Percentiles rank a stretch among this genome's conserved stretches.
phyloP scores from a whole-genome alignment of 2,329 filamentous ascomycete genomes.

The Dryadomyces quercus-mongolicae region DNA sequence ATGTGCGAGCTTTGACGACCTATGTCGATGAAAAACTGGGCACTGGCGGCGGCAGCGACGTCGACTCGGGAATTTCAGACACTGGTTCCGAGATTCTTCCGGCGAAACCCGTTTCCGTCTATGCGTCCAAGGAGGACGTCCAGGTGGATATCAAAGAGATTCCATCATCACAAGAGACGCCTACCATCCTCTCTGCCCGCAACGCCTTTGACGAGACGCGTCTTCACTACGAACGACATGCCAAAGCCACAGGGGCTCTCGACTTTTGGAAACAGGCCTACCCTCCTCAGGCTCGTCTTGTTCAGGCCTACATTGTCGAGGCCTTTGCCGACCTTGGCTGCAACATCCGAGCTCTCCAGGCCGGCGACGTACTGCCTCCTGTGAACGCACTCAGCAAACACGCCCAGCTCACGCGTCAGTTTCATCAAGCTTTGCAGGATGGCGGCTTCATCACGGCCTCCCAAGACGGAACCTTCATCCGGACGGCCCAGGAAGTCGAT shows the following conservation, averaged over 20 bases:
- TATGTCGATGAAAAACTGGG: too few species aligned
- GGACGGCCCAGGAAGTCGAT: constrained; percentile 15
- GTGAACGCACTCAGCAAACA: background rate
- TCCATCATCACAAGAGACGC: too few species aligned
- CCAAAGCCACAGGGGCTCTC: background rate
- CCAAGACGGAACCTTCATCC: constrained; percentile 13
- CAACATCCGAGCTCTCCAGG: background rate
- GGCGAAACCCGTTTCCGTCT: background rate
- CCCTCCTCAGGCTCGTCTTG: background rate
- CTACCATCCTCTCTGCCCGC: too few species aligned
- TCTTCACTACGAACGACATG: background rate
- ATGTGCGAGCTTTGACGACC: too few species aligned
- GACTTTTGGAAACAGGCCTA: background rate
- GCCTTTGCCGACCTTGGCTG: background rate
- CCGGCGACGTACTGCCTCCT: background rate
- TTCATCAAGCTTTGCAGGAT: constrained; percentile 23
- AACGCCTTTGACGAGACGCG: background rate
- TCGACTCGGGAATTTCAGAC: background rate
- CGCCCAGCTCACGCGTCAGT: constrained; percentile 13
- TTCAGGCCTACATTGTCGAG: background rate
- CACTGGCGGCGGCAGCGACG: background rate
- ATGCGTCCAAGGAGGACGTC: too few species aligned
- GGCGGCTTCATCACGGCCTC: constrained; percentile 18
- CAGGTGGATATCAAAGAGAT: too few species aligned
- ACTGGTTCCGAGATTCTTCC: background rate